phyloP scores from a whole-genome alignment of 2,329 filamentous ascomycete species.

The Monosporascus cannonballus region DNA sequence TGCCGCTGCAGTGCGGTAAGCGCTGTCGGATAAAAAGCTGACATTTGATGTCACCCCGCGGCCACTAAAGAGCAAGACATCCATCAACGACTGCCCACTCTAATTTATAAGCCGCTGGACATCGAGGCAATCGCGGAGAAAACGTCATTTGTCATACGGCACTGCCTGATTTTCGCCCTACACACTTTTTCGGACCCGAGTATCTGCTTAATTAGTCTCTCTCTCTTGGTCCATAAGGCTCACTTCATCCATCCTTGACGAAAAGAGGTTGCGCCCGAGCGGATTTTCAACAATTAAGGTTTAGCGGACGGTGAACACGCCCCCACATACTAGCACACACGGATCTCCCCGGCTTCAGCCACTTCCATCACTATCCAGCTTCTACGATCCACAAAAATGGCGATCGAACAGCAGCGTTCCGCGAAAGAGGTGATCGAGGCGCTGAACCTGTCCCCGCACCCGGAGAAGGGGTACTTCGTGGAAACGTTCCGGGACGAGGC shows the following conservation, averaged over 20 bases:
- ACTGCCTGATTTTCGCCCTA: too few relatives aligned
- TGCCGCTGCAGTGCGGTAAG: neutral
- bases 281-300: too few relatives aligned
- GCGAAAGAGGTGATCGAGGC: slow-evolving; percentile 36
- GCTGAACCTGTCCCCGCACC: slow-evolving; percentile 36
- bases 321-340: too few relatives aligned
- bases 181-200: too few relatives aligned
- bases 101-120: neutral
- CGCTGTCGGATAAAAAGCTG: neutral
- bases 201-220: too few relatives aligned
- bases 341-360: too few relatives aligned
- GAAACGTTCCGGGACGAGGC: slow-evolving; percentile 39
- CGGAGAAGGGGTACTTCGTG: slow-evolving; percentile 43
- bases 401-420: slow-evolving; percentile 23
- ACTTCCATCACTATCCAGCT: too few relatives aligned
- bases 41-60: neutral
- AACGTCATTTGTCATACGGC: neutral
- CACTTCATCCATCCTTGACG: too few relatives aligned
- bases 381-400: slow-evolving; percentile 3
- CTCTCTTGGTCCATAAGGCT: too few relatives aligned
- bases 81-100: neutral
- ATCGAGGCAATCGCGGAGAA: neutral
- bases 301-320: too few relatives aligned
- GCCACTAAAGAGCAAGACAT: neutral
- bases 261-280: too few relatives aligned